These are phyloP conservation scores for Alternaria rosae DNA, from an alignment of 2,329 filamentous ascomycete genomes.

Conservation along the genomic window DNA sequence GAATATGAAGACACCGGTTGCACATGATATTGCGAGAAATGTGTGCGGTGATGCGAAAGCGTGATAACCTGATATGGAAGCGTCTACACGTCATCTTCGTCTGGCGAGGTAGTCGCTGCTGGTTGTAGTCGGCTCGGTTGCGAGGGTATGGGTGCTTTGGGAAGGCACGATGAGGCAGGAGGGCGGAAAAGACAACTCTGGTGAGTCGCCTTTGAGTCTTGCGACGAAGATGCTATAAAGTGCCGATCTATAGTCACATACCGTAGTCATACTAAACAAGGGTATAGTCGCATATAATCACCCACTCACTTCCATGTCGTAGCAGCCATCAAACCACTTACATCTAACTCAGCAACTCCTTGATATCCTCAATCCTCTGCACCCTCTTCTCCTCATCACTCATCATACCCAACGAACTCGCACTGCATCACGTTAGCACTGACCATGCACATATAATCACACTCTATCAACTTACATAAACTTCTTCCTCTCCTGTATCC, in stretches of 20 bases:
- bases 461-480: constrained; percentile 73
- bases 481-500: constrained; percentile 93
- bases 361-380: constrained; percentile 91
- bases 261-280: neutral
- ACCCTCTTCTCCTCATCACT: constrained; percentile 90
- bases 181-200: too few species aligned
- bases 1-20: neutral
- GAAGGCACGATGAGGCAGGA: neutral
- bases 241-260: neutral
- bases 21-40: neutral
- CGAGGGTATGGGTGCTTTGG: neutral
- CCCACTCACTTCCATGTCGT: neutral
- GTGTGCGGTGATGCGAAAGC: neutral
- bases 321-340: neutral
- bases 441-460: neutral
- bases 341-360: constrained; percentile 75
- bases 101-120: neutral
- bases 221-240: too few species aligned
- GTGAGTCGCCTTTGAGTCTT: too few species aligned
- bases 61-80: neutral
- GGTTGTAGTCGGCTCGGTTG: neutral
- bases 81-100: neutral
- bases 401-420: constrained; percentile 95
- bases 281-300: neutral
- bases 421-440: constrained; percentile 62